Evolutionary conservation across 202 grass and related monocot genomes (phyloP), one percentile per base, ranked within the genome.

Genomic region (Dendrocalamus latiflorus): DNA sequence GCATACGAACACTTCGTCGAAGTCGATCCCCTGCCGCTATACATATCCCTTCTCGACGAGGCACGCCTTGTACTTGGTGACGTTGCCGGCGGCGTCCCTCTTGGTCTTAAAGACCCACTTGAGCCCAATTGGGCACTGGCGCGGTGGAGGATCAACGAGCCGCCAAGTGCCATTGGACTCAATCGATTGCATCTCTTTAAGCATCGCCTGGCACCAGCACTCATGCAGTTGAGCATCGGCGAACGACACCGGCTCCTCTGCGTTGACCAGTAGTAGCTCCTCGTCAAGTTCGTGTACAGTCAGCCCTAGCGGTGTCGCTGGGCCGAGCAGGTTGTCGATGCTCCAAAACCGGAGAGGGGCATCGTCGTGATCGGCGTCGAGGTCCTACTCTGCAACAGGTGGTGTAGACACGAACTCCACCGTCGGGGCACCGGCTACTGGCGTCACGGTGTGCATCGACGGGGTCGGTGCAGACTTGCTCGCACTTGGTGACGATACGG

Each of bases 311-410:
- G 62, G 16, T 8, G 62, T 2, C 1, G 15, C 7, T 1, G 16
- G 1, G 0, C 62, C 34, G 0, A 65, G 15, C 1, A 65, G 1
- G 6, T 65, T 18, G 34, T 38, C 63, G 6, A 65, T 0, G 8
- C 0, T 4, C 1, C 3, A 3, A 6, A 20, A 65, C 8, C 34
- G 17, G 0, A 38, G 34, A 0, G 62, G 62, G 1, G 63, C 17
- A 13, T 65, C 63, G 15, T 9, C 3, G 2, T 65, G 63, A 4
- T 65, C 34, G 8, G 8, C 7, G 8, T 65, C 63, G 4, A 65
- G 3, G 1, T 4, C 8, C 0, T 11, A 2, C 2, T 11, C 17
- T 45, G 7, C 0, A 0, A 5, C 2, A 1, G 16, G 2, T 0
- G 34, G 62, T 0, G 45, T 24, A 4, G 62, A 39, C 34, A 14